Conservation (phyloP, 805 yeast genomes). For the Schwanniomyces vanrijiae region DNA sequence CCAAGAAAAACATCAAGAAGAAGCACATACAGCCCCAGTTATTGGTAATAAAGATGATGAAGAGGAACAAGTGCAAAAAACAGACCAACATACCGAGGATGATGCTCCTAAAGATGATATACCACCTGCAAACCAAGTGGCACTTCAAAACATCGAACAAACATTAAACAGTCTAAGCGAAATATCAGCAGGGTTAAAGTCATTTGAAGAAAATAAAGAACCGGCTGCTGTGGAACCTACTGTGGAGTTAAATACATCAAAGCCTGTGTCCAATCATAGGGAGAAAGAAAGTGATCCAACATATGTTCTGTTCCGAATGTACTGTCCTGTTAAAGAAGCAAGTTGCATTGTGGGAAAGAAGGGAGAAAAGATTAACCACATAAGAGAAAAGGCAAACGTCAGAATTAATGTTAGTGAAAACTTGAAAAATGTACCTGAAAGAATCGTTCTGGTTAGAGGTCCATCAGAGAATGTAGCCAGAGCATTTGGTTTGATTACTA, state of each 20-base stretch:
- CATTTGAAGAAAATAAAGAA: background rate
- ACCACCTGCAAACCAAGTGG: background rate
- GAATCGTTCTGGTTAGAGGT: slow-evolving; percentile 74
- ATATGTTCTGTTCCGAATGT: slow-evolving; percentile 68
- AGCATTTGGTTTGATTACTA: slow-evolving; percentile 72
- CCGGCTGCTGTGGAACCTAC: background rate
- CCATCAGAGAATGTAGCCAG: slow-evolving; percentile 75
- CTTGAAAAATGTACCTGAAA: slow-evolving; percentile 66
- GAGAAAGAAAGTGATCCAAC: slow-evolving; percentile 55
- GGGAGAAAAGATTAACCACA: slow-evolving; percentile 69
- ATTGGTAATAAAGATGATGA: slow-evolving; percentile 11
- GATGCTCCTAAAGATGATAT: background rate
- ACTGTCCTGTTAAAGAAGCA: slow-evolving; percentile 75
- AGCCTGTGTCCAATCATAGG: slow-evolving; percentile 40
- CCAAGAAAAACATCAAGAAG: slow-evolving; percentile 41
- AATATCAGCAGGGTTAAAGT: background rate
- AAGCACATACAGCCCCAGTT: slow-evolving; percentile 42
- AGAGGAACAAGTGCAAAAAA: slow-evolving; percentile 6
- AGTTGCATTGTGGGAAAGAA: slow-evolving; percentile 74
- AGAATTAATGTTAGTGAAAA: slow-evolving; percentile 74
- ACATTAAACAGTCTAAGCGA: slow-evolving; percentile 1
- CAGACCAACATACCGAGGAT: background rate
- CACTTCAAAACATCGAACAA: slow-evolving; percentile 1
- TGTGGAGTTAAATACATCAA: slow-evolving; percentile 10
- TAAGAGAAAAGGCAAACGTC: slow-evolving; percentile 63